A percentile compares a stretch with the other conserved stretches of the same genome.
phyloP scores from a whole-genome alignment of 179 eudicot species.

The Corrigiola litoralis region DNA sequence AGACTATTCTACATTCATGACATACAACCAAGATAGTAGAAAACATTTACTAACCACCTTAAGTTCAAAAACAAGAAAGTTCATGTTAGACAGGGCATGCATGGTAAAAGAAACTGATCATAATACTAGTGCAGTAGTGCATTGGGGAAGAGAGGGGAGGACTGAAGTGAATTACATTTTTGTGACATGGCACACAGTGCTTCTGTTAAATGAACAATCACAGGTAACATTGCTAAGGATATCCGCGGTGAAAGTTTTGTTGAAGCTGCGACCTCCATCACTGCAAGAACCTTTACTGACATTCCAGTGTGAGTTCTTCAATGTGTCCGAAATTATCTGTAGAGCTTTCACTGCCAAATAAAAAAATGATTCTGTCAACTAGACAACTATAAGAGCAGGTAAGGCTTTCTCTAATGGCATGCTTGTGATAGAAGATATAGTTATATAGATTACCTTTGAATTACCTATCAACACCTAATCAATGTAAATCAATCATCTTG shows the following conservation, averaged over 20 bases:
- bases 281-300: slow-evolving; percentile 46
- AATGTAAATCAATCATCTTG: no score
- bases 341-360: slow-evolving; percentile 49
- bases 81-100: no score
- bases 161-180: slow-evolving; percentile 38
- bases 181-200: slow-evolving; percentile 64
- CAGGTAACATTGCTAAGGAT: slow-evolving; percentile 42
- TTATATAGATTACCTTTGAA: no score
- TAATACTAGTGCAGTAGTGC: no score
- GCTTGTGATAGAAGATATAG: no score
- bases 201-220: slow-evolving; percentile 43
- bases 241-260: slow-evolving; percentile 8
- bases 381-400: not conserved
- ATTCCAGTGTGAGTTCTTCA: slow-evolving; percentile 41
- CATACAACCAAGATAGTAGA: no score
- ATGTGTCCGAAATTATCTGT: slow-evolving; percentile 38
- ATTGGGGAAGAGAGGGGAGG: no score
- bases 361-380: slow-evolving; percentile 6
- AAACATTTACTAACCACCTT: no score
- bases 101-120: not conserved
- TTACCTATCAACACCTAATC: no score
- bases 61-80: no score
- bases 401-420: not conserved
- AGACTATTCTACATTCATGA: no score
- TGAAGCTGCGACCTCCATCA: slow-evolving; percentile 30